phyloP scores from a whole-genome alignment of 306 rosid species.

The Clitoria ternatea region DNA sequence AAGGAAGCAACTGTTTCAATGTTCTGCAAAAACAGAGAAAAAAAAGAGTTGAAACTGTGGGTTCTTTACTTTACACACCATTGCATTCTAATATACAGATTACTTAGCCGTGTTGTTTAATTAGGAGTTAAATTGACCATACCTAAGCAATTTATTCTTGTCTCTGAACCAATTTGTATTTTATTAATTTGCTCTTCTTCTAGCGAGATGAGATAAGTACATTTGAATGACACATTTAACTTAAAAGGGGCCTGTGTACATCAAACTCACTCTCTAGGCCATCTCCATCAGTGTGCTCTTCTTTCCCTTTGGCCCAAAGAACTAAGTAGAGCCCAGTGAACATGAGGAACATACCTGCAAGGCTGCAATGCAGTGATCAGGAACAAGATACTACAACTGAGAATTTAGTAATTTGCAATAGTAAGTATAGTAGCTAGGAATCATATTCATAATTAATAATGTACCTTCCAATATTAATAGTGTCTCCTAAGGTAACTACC shows the following conservation, averaged over 20 bases:
- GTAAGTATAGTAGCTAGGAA: neutral
- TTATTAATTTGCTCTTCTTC: neutral
- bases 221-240: constrained; percentile 23
- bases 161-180: neutral
- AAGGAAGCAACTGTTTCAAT: constrained; percentile 16
- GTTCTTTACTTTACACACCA: neutral
- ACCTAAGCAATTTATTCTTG: neutral
- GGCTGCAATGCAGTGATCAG: constrained; percentile 37
- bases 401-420: neutral
- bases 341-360: constrained; percentile 75
- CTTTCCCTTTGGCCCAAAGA: constrained; percentile 88
- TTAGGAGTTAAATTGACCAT: neutral
- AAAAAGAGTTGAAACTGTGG: neutral
- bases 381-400: neutral
- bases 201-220: neutral
- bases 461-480: constrained; percentile 66
- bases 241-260: constrained; percentile 61
- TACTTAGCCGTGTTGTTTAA: neutral
- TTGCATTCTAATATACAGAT: neutral
- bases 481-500: constrained; percentile 40
- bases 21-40: constrained; percentile 25
- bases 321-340: constrained; percentile 81
- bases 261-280: constrained; percentile 47
- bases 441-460: neutral
- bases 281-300: constrained; percentile 34